phyloP scores from a whole-genome alignment of 2,329 filamentous ascomycete species.

The Microcyclospora pomicola region DNA sequence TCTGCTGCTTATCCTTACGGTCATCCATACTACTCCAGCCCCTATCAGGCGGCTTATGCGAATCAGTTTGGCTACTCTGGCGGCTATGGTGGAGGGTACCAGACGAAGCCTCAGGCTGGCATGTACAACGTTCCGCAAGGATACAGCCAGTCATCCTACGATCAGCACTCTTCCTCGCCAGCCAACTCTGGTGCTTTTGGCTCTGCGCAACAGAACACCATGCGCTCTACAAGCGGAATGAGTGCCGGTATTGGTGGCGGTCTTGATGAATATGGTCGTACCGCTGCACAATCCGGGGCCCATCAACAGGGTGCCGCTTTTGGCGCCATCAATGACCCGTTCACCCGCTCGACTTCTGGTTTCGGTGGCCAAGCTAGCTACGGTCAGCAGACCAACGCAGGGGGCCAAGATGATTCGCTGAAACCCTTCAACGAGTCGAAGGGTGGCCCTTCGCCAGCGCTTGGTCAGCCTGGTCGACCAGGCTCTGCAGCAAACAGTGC shows the following conservation, averaged over 20 bases:
- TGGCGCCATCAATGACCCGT: conserved; percentile 42
- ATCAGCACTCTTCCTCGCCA: conserved; percentile 49
- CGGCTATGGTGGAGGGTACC: conserved; percentile 30
- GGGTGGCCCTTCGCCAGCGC: conserved; percentile 42
- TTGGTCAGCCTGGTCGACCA: conserved; percentile 49
- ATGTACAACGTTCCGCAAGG: conserved; percentile 52
- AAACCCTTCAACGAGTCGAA: conserved; percentile 46
- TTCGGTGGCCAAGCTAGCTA: conserved; percentile 39
- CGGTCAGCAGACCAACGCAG: conserved; percentile 32
- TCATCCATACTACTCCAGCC: conserved; percentile 46
- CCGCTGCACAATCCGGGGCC: conserved; percentile 38
- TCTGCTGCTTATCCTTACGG: conserved; percentile 40
- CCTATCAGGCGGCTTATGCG: conserved; percentile 50
- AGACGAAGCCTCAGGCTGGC: conserved; percentile 32
- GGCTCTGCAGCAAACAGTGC: conserved; percentile 48
- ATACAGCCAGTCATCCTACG: conserved; percentile 46
- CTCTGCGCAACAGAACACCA: conserved; percentile 24
- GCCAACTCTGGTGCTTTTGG: conserved; percentile 44
- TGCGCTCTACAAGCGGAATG: conserved; percentile 33
- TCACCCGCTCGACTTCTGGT: conserved; percentile 43
- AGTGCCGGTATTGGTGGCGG: conserved; percentile 27
- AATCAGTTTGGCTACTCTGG: conserved; percentile 43
- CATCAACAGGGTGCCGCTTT: conserved; percentile 40
- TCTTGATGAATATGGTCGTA: conserved; percentile 45
- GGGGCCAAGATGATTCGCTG: conserved; percentile 36